phyloP scores from a whole-genome alignment of 805 yeast genomes.

The Torulaspora maleeae region DNA sequence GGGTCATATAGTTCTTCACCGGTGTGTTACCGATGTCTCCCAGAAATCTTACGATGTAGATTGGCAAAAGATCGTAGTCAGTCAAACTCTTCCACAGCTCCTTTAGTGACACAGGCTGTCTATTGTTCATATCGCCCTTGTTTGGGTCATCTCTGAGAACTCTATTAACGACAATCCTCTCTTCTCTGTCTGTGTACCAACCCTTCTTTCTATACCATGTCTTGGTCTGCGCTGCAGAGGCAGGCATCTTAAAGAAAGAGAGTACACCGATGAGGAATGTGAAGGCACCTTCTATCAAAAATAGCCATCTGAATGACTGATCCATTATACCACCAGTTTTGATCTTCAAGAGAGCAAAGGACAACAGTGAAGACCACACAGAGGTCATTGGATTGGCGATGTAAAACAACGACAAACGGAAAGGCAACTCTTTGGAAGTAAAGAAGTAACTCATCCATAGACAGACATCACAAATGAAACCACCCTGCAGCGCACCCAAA shows the following conservation, averaged over 20 bases:
- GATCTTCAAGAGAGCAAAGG: slow-evolving; percentile 51
- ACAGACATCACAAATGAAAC: slow-evolving; percentile 59
- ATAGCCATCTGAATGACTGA: slow-evolving; percentile 58
- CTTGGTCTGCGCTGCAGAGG: slow-evolving; percentile 53
- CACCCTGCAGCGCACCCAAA: slow-evolving; percentile 60
- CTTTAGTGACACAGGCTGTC: slow-evolving; percentile 46
- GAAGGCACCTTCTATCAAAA: slow-evolving; percentile 57
- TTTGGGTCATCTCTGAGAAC: slow-evolving; percentile 62
- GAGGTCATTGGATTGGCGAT: slow-evolving; percentile 48
- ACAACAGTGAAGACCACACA: slow-evolving; percentile 46
- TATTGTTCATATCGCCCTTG: slow-evolving; percentile 62
- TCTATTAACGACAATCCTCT: slow-evolving; percentile 54
- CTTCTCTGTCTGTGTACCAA: slow-evolving; percentile 51
- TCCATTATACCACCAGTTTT: slow-evolving; percentile 43
- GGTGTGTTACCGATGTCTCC: slow-evolving; percentile 39
- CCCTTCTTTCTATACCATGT: slow-evolving; percentile 48
- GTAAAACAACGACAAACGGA: slow-evolving; percentile 60
- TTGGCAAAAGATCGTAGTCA: slow-evolving; percentile 55
- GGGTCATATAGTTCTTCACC: slow-evolving; percentile 43
- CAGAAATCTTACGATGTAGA: slow-evolving; percentile 46
- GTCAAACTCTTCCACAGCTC: slow-evolving; percentile 39
- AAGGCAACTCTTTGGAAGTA: slow-evolving; percentile 53
- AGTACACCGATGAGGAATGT: slow-evolving; percentile 51
- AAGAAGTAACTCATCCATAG: slow-evolving; percentile 67
- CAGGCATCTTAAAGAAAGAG: slow-evolving; percentile 49